Percentiles rank a stretch among this genome's conserved stretches.
Evolutionary conservation across 495 filamentous ascomycete species (phyloP).

Genomic region (Patellaria atrata): DNA sequence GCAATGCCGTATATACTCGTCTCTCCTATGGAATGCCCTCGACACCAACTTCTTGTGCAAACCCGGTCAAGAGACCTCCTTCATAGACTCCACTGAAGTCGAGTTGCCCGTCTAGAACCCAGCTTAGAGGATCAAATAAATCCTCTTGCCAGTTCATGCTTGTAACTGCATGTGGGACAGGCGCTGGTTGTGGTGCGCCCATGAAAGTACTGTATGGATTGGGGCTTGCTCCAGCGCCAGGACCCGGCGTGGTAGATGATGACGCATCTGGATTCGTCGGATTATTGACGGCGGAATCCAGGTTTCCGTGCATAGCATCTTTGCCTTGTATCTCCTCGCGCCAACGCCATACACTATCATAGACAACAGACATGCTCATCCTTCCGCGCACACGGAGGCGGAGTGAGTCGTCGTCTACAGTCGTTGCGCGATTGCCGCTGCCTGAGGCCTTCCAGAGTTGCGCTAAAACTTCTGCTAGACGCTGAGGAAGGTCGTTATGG

Average conservation of each 20-base stretch:
- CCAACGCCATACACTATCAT: conserved; percentile 89
- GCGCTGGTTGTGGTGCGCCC: conserved; percentile 26
- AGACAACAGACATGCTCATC: conserved; percentile 87
- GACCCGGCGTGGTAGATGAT: conserved; percentile 37
- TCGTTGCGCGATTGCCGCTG: conserved; percentile 28
- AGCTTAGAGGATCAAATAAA: conserved; percentile 81
- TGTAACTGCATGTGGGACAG: conserved; percentile 29
- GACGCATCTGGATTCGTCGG: conserved; percentile 69
- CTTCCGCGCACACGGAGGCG: conserved; percentile 77
- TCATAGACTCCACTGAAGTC: conserved; percentile 50
- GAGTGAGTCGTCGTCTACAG: conserved; percentile 44
- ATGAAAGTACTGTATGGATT: conserved; percentile 32
- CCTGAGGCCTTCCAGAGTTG: conserved; percentile 78
- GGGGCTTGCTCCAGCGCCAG: conserved; percentile 6
- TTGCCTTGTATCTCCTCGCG: conserved; percentile 71
- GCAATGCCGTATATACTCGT: no score
- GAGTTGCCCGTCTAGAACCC: conserved; percentile 74
- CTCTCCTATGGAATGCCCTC: no score
- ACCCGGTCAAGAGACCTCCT: no score
- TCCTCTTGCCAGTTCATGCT: conserved; percentile 58
- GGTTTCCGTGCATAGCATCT: conserved; percentile 48
- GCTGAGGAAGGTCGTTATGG: conserved; percentile 72
- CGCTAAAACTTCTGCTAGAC: conserved; percentile 76
- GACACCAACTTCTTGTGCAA: no score
- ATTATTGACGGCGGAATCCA: conserved; percentile 64